These are phyloP conservation scores for Mycosphaerella arachidis DNA, from an alignment of 2,329 filamentous ascomycete species.

Conservation along the genomic window DNA sequence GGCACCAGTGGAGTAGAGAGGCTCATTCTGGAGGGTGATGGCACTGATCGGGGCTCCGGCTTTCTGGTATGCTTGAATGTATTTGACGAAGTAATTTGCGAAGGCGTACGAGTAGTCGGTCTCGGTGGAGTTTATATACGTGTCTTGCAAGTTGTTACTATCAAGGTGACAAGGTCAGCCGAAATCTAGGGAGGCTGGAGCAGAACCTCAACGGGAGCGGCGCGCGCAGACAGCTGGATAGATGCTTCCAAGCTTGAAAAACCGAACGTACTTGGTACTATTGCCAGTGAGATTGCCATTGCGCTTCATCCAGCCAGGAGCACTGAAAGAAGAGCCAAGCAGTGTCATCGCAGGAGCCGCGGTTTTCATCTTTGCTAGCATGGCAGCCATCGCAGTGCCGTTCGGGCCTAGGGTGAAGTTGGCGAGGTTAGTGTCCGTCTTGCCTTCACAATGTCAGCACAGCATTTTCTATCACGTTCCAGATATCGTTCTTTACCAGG, in stretches of 20 bases:
- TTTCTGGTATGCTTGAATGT: constrained; percentile 15
- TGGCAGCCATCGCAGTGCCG: constrained; percentile 17
- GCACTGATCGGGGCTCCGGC: constrained; percentile 15
- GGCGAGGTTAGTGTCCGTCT: constrained; percentile 10
- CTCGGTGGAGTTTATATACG: constrained; percentile 11
- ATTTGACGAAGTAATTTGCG: constrained; percentile 16
- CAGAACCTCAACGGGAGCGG: no score
- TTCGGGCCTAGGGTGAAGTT: constrained; percentile 16
- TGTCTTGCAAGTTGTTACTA: constrained; percentile 18
- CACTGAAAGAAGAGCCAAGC: constrained; percentile 18
- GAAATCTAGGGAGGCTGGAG: no score
- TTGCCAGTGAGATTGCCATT: constrained; percentile 13
- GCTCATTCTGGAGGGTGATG: constrained; percentile 22
- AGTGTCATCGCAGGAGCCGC: constrained; percentile 12
- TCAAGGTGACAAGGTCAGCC: no score
- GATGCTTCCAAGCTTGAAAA: no score
- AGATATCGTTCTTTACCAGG: constrained; percentile 1
- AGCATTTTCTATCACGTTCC: not conserved
- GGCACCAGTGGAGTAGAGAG: constrained; percentile 6
- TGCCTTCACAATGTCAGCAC: not conserved
- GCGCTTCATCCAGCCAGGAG: constrained; percentile 23
- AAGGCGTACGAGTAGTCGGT: constrained; percentile 15
- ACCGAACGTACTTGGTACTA: not conserved
- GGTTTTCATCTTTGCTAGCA: constrained; percentile 16
- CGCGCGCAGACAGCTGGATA: no score